Evolutionary conservation across 108 stramenopile species (phyloP), one percentile per base, ranked within the genome.

Genomic region (Stephanodiscus minutulus): DNA sequence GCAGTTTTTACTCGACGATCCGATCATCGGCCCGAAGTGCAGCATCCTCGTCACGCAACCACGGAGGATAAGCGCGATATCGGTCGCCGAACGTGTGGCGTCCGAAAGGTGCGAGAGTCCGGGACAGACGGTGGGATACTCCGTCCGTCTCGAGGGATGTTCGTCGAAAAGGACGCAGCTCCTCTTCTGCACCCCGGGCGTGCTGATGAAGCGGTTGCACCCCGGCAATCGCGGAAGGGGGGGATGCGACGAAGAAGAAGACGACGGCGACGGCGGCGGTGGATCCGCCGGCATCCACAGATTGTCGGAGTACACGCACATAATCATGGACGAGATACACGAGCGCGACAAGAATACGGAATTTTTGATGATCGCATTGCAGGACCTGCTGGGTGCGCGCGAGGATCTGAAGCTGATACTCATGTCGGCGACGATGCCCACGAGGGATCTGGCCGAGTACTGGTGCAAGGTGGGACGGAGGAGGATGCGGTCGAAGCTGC

Each of bases 271-370:
- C 35, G 33, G 65, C 87, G 28, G 36, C 11, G 43, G 43, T 3
- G 24, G 53, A 18, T 37, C 20, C 60, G 66, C 25, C 25, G 59
- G 35, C 31, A 59, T 15, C n/a, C n/a, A 71, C 44, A 33, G 77
- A 54, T 58, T 76, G 46, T 46, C 48, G 58, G 81, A 68, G 64
- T 97, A 72, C 73, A 94, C 93, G 12, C 91, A 96, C 73, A 81
- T 98, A 33, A 72, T 97, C 28, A 87, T 98, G 53, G 97, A 98
- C 73, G 97, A 98, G 82, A 94, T 97, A 53, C 95, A 98, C 72
- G 97, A 98, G 84, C 87, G 96, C 41, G 83, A 89, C 41, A 82
- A 91, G 35, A 90, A 96, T 72, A 90, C 93, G 5, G 97, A 98
- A 52, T 96, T 98, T 68, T 57, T 96, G 2, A 61, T 98, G 70